Evolutionary conservation across 2,329 filamentous ascomycete genomes (phyloP).

Genomic region (Botryosphaeria dothidea): DNA sequence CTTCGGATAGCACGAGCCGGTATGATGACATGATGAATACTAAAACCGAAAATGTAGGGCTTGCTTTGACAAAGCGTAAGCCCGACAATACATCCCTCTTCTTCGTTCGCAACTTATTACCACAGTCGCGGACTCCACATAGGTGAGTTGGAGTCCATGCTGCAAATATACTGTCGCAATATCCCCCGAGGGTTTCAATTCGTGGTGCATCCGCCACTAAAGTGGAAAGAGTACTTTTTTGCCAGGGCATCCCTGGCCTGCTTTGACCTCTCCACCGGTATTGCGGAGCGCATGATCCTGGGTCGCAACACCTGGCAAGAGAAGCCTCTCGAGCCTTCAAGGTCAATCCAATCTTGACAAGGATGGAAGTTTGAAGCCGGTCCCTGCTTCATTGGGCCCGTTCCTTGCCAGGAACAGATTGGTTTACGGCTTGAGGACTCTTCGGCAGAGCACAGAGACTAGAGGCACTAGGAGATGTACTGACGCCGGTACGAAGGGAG

Average conservation of each 20-base stretch:
- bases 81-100: background rate
- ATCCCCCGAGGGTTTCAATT: background rate
- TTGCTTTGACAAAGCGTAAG: background rate
- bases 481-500: background rate
- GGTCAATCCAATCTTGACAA: background rate
- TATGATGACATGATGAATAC: background rate
- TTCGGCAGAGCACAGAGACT: background rate
- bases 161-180: too few relatives aligned
- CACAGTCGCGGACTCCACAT: background rate
- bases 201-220: background rate
- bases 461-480: too few relatives aligned
- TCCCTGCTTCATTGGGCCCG: background rate
- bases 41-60: background rate
- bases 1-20: background rate
- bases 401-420: background rate
- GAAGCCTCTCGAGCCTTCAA: background rate
- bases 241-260: background rate
- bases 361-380: background rate
- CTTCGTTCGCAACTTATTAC: background rate
- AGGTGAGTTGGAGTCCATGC: background rate
- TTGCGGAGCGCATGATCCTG: background rate
- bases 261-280: background rate
- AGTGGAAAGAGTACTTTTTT: slow-evolving; percentile 6
- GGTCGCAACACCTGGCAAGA: background rate
- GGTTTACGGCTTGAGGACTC: background rate